Evolutionary conservation across 768 basidiomycete species (phyloP), one percentile per base, ranked within the genome.

Genomic region (Podaxis sp.): DNA sequence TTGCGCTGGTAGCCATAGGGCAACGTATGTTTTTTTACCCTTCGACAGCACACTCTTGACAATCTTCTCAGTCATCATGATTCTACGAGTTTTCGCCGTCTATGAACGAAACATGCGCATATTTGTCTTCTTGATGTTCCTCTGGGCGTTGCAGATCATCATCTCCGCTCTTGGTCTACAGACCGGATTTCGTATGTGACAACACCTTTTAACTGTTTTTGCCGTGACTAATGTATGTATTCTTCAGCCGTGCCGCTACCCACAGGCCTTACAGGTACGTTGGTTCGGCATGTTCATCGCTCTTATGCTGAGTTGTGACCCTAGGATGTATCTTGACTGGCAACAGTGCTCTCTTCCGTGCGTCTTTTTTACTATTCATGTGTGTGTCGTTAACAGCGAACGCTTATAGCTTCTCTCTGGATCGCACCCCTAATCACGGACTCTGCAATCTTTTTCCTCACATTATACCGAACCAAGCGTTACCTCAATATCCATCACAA

Each of bases 21-120:
- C 41, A 53, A 46, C 25, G 73, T 71, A 59, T 54, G 69, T 53
- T 11, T 52, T 9, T 8, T 27, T 47, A 5, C 17, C 8, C 11
- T 8, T 64, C 22, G 17, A 36, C 17, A 4, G 36, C 1, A 24
- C 24, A 22, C 40, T 61, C 40, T 37, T 52, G 38, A 50, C 15
- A 55, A 25, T 15, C 5, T 25, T 59, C 11, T 15, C 46, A 75
- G 74, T 71, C 29, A 67, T 74, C 33, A 74, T 75, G 74, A 73
- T 75, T 38, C 66, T 75, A 17, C 71, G 74, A 0, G 67, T 75
- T 12, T 74, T 67, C 63, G 74, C 74, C 3, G 63, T 75, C 7
- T 75, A 73, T 53, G 65, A 66, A 12, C 67, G 70, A 12, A 68
- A 63, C 27, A 17, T 53, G 8, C 50, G 15, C 24, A 46, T 75